These are phyloP conservation scores for Blastobotrys persicus DNA, from an alignment of 1,139 yeast species.

Conservation along the genomic window DNA sequence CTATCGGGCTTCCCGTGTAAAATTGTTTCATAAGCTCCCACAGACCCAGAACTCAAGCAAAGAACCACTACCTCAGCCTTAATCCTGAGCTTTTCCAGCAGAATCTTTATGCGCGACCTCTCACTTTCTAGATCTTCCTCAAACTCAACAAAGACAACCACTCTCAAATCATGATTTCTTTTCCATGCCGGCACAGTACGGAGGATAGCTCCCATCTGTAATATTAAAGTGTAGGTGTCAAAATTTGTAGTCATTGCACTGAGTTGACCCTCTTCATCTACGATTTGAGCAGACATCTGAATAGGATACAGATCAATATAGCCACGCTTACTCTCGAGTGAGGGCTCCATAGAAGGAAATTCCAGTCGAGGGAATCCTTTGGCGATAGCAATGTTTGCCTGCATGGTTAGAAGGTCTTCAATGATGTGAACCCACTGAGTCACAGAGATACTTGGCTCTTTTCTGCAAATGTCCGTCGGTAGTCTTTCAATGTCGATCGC, in stretches of 20 bases:
- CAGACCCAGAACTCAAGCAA: constrained; percentile 59
- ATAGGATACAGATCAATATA: constrained; percentile 90
- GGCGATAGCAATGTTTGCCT: constrained; percentile 90
- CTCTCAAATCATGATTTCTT: constrained; percentile 65
- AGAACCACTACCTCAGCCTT: constrained; percentile 73
- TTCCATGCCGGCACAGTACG: constrained; percentile 95
- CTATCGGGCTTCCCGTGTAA: constrained; percentile 57
- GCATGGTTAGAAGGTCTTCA: constrained; percentile 89
- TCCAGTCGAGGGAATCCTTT: constrained; percentile 69
- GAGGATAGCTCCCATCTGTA: constrained; percentile 89
- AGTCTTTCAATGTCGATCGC: constrained; percentile 37
- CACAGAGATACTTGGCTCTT: constrained; percentile 65
- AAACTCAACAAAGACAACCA: constrained; percentile 85
- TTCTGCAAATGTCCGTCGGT: constrained; percentile 80
- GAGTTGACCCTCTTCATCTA: constrained; percentile 59
- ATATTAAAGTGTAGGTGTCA: constrained; percentile 88
- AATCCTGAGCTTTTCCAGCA: constrained; percentile 75
- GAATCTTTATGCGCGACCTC: constrained; percentile 51
- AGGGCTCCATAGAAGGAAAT: constrained; percentile 45
- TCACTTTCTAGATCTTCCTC: constrained; percentile 71
- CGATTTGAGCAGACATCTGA: constrained; percentile 85
- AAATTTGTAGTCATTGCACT: constrained; percentile 81
- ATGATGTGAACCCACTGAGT: constrained; percentile 89
- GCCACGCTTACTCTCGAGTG: constrained; percentile 40
- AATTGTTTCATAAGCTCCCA: constrained; percentile 69